phyloP scores from a whole-genome alignment of 495 filamentous ascomycete species.

The Stereocaulon alpinum region DNA sequence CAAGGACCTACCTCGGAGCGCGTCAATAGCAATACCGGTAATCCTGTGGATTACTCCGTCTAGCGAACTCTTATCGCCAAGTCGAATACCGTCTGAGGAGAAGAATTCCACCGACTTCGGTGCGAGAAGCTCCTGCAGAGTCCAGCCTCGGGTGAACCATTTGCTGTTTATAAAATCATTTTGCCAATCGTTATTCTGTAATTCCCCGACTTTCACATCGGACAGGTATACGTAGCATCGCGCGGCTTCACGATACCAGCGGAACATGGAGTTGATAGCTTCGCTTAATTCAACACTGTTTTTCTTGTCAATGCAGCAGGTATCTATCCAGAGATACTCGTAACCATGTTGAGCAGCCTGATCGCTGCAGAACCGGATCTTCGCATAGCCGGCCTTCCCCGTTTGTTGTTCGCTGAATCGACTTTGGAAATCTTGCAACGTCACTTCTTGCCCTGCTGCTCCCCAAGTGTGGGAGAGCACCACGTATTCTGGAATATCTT shows the following conservation, averaged over 20 bases:
- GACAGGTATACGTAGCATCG: slow-evolving; percentile 27
- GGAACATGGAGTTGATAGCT: slow-evolving; percentile 28
- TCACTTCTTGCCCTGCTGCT: too few species aligned
- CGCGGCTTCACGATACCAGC: slow-evolving; percentile 24
- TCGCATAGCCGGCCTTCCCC: slow-evolving; percentile 25
- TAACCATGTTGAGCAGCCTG: slow-evolving; percentile 22
- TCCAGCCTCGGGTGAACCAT: slow-evolving; percentile 25
- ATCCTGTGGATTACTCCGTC: slow-evolving; percentile 20
- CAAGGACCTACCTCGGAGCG: not conserved
- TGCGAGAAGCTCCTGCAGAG: slow-evolving; percentile 23
- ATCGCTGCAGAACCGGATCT: slow-evolving; percentile 26
- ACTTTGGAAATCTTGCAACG: too few species aligned
- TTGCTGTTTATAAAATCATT: slow-evolving; percentile 1
- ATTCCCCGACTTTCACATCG: slow-evolving; percentile 16
- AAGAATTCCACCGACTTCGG: slow-evolving; percentile 24
- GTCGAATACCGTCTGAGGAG: slow-evolving; percentile 8
- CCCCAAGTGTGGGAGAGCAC: too few species aligned
- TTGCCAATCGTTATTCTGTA: not conserved
- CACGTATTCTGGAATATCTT: too few species aligned
- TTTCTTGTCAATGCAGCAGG: slow-evolving; percentile 32
- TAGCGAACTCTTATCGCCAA: slow-evolving; percentile 26
- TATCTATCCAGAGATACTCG: slow-evolving; percentile 32
- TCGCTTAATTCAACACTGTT: slow-evolving; percentile 28
- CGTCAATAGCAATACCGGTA: slow-evolving; percentile 20
- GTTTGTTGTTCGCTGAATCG: too few species aligned